These are phyloP conservation scores for Aspergillus pseudoviridinutans DNA, from an alignment of 2,329 filamentous ascomycete species.

Conservation along the genomic window DNA sequence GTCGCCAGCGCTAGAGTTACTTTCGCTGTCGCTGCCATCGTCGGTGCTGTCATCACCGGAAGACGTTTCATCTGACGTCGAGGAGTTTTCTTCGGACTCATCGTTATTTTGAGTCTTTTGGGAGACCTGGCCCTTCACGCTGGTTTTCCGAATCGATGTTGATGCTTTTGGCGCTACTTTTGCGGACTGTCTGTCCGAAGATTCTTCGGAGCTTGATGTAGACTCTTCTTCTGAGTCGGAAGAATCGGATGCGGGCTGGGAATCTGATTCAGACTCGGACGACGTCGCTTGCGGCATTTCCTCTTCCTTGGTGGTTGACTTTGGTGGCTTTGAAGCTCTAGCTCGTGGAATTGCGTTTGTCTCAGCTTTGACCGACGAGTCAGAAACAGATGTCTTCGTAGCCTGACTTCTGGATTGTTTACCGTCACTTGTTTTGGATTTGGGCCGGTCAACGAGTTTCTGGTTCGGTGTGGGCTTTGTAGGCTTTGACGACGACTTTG, in stretches of 20 bases:
- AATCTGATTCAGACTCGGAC: not conserved
- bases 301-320: not conserved
- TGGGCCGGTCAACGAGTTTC: not conserved
- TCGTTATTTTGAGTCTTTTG: not conserved
- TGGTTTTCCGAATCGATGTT: not conserved
- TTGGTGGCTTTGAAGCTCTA: not conserved
- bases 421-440: not conserved
- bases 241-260: not conserved
- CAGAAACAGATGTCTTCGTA: not conserved
- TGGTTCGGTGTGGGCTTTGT: not conserved
- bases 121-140: not conserved
- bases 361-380: not conserved
- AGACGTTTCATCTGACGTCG: not conserved
- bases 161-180: not conserved
- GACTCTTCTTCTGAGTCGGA: not conserved
- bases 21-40: slow-evolving; percentile 11
- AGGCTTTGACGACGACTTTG: not conserved
- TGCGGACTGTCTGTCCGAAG: not conserved
- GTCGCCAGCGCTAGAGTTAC: slow-evolving; percentile 6
- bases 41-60: slow-evolving; percentile 3
- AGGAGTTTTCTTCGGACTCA: not conserved
- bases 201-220: not conserved
- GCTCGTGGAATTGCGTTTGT: not conserved
- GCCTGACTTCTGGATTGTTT: not conserved
- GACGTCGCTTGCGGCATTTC: not conserved